Conservation (phyloP, 1,139 yeast genomes). For the Pneumocystis canis region DNA sequence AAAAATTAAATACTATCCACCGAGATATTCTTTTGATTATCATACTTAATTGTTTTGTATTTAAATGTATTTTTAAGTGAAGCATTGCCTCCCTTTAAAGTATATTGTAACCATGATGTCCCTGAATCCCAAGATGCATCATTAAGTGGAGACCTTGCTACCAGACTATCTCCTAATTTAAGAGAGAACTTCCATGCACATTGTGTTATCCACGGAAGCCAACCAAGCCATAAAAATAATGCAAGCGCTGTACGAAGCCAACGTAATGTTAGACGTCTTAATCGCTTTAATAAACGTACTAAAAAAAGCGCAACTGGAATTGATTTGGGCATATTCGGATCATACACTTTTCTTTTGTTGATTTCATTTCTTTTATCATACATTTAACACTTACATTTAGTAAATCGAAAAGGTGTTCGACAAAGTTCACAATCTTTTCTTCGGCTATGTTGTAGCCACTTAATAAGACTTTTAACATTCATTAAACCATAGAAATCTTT, state of each 20-base stretch:
- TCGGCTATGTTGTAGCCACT: slow-evolving; percentile 65
- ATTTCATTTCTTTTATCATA: background rate
- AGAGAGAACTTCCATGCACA: background rate
- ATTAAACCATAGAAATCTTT: background rate
- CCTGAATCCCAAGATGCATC: background rate
- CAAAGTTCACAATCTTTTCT: slow-evolving; percentile 77
- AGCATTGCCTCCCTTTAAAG: background rate
- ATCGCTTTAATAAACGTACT: background rate
- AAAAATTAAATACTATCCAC: background rate
- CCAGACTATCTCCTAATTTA: background rate
- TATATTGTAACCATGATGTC: background rate
- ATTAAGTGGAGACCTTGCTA: background rate
- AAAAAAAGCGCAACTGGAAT: slow-evolving; percentile 4
- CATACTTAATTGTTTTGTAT: background rate
- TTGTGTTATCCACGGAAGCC: background rate
- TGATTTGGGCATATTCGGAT: slow-evolving; percentile 8
- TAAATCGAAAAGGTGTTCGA: slow-evolving; percentile 58
- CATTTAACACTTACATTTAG: slow-evolving; percentile 26
- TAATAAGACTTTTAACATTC: slow-evolving; percentile 35
- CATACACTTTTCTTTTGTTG: slow-evolving; percentile 1
- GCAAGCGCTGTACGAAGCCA: slow-evolving; percentile 4
- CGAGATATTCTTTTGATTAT: background rate
- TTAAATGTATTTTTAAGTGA: background rate
- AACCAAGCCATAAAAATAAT: slow-evolving; percentile 8
- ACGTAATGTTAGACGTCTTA: background rate